phyloP scores from a whole-genome alignment of 2,329 filamentous ascomycete genomes.

The Ceratocystis albifundus region DNA sequence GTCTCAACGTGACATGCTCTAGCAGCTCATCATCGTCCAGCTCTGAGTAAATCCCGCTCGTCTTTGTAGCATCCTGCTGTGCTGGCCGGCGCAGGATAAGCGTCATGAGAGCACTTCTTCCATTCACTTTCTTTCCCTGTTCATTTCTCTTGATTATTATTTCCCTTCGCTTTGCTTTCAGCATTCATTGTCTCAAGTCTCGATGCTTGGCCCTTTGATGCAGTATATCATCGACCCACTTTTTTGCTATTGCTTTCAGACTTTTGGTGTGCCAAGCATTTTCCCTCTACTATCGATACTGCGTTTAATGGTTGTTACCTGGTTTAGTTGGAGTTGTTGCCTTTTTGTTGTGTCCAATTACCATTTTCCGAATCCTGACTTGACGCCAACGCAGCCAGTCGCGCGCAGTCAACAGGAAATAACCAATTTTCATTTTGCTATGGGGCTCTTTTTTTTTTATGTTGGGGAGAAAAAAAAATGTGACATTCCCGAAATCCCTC shows the following conservation, averaged over 20 bases:
- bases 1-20: conserved; percentile 25
- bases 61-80: background rate
- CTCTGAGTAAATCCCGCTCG: background rate
- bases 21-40: conserved; percentile 13
- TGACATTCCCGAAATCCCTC: conserved; percentile 8
- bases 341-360: conserved; percentile 1
- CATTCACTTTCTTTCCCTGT: conserved; percentile 6
- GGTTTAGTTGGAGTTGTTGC: conserved; percentile 7
- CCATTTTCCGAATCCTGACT: background rate
- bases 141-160: background rate
- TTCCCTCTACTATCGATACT: background rate
- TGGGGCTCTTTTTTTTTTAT: background rate
- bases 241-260: background rate
- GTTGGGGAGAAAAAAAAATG: conserved; percentile 8
- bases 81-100: background rate
- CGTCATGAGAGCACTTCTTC: background rate
- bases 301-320: background rate
- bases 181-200: too few relatives aligned
- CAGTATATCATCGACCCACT: background rate
- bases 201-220: too few relatives aligned
- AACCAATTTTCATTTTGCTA: background rate
- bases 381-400: background rate
- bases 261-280: background rate
- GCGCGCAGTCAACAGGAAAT: background rate
- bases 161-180: background rate